Percentiles rank a stretch among this genome's conserved stretches.
phyloP scores from a whole-genome alignment of 192 early-diverging fungal species.

The Podila verticillata region DNA sequence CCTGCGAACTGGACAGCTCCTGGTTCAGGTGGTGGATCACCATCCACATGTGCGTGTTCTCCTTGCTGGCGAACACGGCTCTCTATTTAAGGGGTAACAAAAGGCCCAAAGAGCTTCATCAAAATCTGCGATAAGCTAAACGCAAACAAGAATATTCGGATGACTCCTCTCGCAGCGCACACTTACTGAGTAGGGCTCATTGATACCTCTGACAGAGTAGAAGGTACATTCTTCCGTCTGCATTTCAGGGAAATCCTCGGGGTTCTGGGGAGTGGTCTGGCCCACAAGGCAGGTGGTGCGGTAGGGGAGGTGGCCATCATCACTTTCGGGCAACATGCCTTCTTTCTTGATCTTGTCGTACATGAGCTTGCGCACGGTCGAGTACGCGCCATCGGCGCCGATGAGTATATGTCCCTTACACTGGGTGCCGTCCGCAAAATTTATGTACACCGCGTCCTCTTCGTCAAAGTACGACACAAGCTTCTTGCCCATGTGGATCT shows the following conservation, averaged over 20 bases:
- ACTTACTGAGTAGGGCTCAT: background rate
- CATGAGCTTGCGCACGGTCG: slow-evolving; percentile 7
- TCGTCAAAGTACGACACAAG: background rate
- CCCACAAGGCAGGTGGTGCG: slow-evolving; percentile 8
- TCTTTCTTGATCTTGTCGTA: background rate
- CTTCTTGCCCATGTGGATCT: background rate
- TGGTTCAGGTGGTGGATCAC: background rate
- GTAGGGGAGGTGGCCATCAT: background rate
- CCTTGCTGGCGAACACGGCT: background rate
- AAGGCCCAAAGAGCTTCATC: too few species aligned
- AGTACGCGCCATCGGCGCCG: slow-evolving; percentile 12
- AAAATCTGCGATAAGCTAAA: too few species aligned
- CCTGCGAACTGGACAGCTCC: background rate
- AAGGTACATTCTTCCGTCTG: background rate
- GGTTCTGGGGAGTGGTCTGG: background rate
- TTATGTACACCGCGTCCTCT: background rate
- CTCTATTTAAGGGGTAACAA: background rate
- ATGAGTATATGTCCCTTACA: slow-evolving; percentile 9
- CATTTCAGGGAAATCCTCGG: background rate
- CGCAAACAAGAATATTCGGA: background rate
- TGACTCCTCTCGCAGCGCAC: too few species aligned
- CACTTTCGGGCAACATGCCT: background rate
- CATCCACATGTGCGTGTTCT: background rate
- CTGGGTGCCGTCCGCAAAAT: background rate
- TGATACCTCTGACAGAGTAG: background rate